Conservation (phyloP, 805 yeast species). For the Ogataea henricii region DNA sequence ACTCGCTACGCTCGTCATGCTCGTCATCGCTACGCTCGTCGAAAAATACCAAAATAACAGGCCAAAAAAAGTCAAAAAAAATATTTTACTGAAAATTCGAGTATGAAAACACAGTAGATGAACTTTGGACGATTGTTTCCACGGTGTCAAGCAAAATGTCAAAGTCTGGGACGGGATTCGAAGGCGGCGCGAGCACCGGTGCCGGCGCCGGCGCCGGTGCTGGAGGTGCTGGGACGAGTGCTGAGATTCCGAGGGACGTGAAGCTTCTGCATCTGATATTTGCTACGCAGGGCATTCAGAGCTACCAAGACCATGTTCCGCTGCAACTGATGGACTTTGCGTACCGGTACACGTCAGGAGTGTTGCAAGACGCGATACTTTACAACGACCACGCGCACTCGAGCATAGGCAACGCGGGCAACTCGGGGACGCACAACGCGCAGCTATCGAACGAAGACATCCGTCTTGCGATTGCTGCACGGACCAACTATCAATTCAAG, state of each 20-base stretch:
- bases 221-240: neutral
- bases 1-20: too few relatives aligned
- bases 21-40: neutral
- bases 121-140: too few relatives aligned
- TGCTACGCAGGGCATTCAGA: conserved; percentile 90
- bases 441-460: conserved; percentile 85
- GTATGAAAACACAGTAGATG: too few relatives aligned
- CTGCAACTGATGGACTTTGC: conserved; percentile 97
- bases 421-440: conserved; percentile 38
- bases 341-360: conserved; percentile 79
- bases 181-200: neutral
- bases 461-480: conserved; percentile 87
- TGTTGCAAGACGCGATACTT: conserved; percentile 84
- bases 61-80: neutral
- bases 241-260: conserved; percentile 79
- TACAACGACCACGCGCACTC: conserved; percentile 80
- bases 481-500: conserved; percentile 94
- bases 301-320: conserved; percentile 95
- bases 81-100: too few relatives aligned
- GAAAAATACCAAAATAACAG: neutral
- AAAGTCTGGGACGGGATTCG: neutral
- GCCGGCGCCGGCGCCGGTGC: conserved; percentile 1
- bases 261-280: conserved; percentile 84
- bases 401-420: conserved; percentile 40
- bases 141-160: neutral